Conservation (phyloP, 192 early-diverging fungal genomes). For the Coemansia asiatica region DNA sequence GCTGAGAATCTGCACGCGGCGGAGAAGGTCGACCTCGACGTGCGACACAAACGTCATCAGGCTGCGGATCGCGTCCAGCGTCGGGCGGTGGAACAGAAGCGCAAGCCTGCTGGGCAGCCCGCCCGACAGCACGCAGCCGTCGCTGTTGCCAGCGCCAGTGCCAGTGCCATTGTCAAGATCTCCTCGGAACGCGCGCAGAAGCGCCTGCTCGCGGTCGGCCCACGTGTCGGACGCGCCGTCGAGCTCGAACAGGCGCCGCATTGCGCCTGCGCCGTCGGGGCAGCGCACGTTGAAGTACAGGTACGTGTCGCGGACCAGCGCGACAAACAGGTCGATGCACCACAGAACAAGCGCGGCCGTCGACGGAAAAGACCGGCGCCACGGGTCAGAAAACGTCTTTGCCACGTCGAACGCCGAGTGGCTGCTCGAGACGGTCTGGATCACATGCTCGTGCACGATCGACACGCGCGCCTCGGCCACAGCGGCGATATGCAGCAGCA, state of each 20-base stretch:
- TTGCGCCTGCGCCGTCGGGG: slow-evolving; percentile 31
- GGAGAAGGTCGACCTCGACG: slow-evolving; percentile 30
- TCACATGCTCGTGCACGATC: slow-evolving; percentile 37
- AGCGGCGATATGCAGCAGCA: slow-evolving; percentile 44
- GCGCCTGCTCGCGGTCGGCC: slow-evolving; percentile 18
- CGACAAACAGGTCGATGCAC: slow-evolving; percentile 50
- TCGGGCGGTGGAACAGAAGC: slow-evolving; percentile 49
- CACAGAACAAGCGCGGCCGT: slow-evolving; percentile 50
- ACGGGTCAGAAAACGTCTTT: slow-evolving; percentile 31
- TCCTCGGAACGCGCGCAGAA: slow-evolving; percentile 23
- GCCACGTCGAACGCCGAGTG: slow-evolving; percentile 17
- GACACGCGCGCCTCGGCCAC: slow-evolving; percentile 48
- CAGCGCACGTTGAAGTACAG: slow-evolving; percentile 48
- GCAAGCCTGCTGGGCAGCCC: slow-evolving; percentile 41
- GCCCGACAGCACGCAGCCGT: slow-evolving; percentile 28
- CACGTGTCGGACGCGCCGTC: slow-evolving; percentile 15
- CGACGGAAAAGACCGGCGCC: slow-evolving; percentile 38
- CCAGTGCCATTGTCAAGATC: slow-evolving; percentile 17
- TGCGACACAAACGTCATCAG: slow-evolving; percentile 42
- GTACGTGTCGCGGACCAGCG: slow-evolving; percentile 49
- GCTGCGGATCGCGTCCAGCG: slow-evolving; percentile 44
- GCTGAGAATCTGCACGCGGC: slow-evolving; percentile 34
- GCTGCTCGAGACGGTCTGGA: slow-evolving; percentile 19
- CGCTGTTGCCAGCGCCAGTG: not conserved
- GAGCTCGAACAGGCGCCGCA: slow-evolving; percentile 39